Evolutionary conservation across 2,329 filamentous ascomycete genomes (phyloP).

Genomic region (Trichoderma harzianum): DNA sequence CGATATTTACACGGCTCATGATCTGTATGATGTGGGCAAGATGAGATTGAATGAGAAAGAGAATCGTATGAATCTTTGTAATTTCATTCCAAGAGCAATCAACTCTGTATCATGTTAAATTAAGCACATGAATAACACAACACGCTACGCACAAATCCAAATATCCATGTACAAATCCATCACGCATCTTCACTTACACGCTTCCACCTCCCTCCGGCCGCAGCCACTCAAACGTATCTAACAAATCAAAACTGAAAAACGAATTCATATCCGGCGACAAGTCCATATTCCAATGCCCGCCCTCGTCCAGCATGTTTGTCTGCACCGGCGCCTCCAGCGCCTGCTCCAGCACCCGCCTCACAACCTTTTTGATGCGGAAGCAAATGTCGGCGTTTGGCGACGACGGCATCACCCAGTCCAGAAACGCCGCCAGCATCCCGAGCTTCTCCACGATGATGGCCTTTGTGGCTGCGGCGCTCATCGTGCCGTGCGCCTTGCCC

Average conservation of each 20-base stretch:
- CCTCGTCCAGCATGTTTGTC: not conserved
- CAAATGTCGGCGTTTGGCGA: conserved; percentile 46
- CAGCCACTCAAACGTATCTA: conserved; percentile 50
- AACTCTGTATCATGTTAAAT: not conserved
- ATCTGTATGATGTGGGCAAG: not conserved
- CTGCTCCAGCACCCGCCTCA: conserved; percentile 47
- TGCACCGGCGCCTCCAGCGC: conserved; percentile 25
- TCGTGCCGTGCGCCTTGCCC: not conserved
- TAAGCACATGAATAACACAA: not conserved
- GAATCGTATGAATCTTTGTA: not conserved
- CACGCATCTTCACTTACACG: not conserved
- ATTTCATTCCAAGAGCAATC: not conserved
- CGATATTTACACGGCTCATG: not conserved
- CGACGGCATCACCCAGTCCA: conserved; percentile 45
- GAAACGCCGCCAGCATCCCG: conserved; percentile 46
- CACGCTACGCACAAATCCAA: not conserved
- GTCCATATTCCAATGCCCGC: conserved; percentile 7
- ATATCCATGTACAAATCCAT: no score
- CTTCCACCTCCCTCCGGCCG: conserved; percentile 18
- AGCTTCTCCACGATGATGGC: conserved; percentile 49
- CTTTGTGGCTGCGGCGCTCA: conserved; percentile 33
- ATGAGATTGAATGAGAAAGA: not conserved
- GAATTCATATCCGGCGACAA: conserved; percentile 19
- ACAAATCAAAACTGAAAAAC: conserved; percentile 45
- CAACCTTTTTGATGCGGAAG: conserved; percentile 34